Evolutionary conservation across 495 filamentous ascomycete genomes (phyloP), one percentile per base, ranked within the genome.

Genomic region (Terfezia claveryi): DNA sequence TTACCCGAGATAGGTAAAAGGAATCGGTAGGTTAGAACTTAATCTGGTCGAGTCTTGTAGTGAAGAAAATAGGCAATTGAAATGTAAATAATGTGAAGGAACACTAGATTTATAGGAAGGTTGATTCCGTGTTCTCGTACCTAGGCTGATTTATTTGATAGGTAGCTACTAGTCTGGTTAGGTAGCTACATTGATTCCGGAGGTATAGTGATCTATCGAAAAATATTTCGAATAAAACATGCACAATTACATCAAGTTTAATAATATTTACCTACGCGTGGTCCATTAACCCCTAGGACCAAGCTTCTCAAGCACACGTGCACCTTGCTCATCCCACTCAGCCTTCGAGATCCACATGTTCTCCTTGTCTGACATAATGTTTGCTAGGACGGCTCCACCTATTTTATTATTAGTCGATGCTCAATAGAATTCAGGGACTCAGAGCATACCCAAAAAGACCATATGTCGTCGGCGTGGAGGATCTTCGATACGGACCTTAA

Each of bases 401-500:
- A 96, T 46, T 20, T 14, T 5, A 46, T 46, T 1, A 20, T 46
- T 46, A 46, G 41, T 4, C 12, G 2, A 14, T 0, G 17, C 12
- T 14, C 41, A 46, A 46, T 46, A 5, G 12, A 9, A 46, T 14
- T 5, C 3, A 2, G 12, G 7, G 41, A 20, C 14, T 14, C 14
- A 46, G 17, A 46, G 12, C 41, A 46, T 46, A 46, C 41, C 41
- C 12, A 46, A 69, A 78, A 99, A 99, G 5, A 96, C 92, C 91
- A 99, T 96, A 70, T 99, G 92, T 66, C 88, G 78, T 67, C 91
- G 78, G 70, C 91, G 77, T 16, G 91, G 91, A 50, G 91, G 92
- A 66, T 99, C 91, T 65, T 99, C 92, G 69, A 99, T 95, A 66
- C 91, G 80, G 38, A 96, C 87, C 76, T 95, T 96, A 76, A 99